These are phyloP conservation scores for Rhynchospora breviuscula DNA, from an alignment of 176 grass and related monocot species.

Conservation along the genomic window DNA sequence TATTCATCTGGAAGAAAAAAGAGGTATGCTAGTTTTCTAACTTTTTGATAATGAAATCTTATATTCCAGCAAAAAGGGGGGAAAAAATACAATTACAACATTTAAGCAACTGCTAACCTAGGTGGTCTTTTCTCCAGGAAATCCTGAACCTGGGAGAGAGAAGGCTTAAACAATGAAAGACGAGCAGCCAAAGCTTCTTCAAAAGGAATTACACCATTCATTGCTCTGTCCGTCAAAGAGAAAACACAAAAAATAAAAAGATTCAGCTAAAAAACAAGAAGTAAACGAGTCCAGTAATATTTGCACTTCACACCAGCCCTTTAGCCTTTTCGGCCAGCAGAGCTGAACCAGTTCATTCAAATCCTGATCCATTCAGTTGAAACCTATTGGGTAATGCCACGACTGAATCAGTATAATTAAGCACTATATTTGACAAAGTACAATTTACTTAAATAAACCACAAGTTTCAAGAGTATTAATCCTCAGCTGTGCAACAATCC, in stretches of 20 bases:
- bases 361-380: neutral
- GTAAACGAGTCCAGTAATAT: neutral
- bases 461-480: neutral
- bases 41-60: neutral
- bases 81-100: neutral
- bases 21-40: neutral
- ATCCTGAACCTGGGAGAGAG: constrained; percentile 53
- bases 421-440: neutral
- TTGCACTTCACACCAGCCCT: neutral
- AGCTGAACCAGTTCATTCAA: neutral
- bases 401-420: neutral
- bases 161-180: constrained; percentile 82
- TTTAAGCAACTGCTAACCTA: constrained; percentile 37
- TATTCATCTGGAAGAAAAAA: neutral
- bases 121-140: constrained; percentile 69
- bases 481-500: neutral
- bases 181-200: constrained; percentile 73
- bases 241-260: constrained; percentile 3
- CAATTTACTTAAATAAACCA: neutral
- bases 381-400: neutral
- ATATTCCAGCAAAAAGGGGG: neutral
- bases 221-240: constrained; percentile 49
- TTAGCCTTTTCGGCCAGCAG: neutral
- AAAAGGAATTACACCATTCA: constrained; percentile 86
- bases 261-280: neutral